A percentile compares a stretch with the other conserved stretches of the same genome.
These are phyloP conservation scores for Fusarium chuoi DNA, from an alignment of 2,329 filamentous ascomycete genomes.

Conservation along the genomic window DNA sequence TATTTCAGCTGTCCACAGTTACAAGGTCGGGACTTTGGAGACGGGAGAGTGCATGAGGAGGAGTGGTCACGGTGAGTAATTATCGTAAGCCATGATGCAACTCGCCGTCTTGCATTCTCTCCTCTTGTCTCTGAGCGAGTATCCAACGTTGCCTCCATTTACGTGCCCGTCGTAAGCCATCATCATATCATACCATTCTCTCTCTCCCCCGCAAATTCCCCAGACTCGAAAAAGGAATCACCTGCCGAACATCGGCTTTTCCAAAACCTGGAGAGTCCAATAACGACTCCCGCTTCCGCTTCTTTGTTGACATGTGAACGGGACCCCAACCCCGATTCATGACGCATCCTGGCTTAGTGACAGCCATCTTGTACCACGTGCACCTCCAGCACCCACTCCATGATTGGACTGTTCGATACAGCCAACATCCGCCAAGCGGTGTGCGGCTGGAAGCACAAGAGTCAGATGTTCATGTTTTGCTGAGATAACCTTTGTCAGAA, in stretches of 20 bases:
- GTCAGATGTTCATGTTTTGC: constrained; percentile 11
- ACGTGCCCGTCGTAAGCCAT: background rate
- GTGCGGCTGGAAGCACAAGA: background rate
- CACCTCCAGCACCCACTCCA: constrained; percentile 4
- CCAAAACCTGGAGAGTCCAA: constrained; percentile 28
- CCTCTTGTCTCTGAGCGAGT: background rate
- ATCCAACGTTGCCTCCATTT: background rate
- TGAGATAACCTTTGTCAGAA: background rate
- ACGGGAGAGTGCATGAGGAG: constrained; percentile 5
- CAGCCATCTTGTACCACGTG: constrained; percentile 29
- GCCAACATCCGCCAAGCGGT: constrained; percentile 20
- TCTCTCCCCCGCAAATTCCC: constrained; percentile 35
- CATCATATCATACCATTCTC: constrained; percentile 8
- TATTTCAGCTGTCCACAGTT: constrained; percentile 3
- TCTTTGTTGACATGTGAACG: constrained; percentile 32
- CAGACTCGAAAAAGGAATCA: constrained; percentile 32
- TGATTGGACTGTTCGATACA: constrained; percentile 14
- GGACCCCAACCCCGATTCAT: constrained; percentile 14
- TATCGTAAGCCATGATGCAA: constrained; percentile 9
- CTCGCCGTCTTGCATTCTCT: background rate
- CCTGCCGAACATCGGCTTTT: constrained; percentile 33
- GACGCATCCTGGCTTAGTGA: constrained; percentile 17
- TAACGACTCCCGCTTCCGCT: background rate
- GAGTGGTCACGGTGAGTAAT: constrained; percentile 7
- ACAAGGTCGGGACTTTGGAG: background rate